Percentiles rank a stretch among this genome's conserved stretches.
phyloP scores from a whole-genome alignment of 2,329 filamentous ascomycete species.

The Curvularia spicifera region DNA sequence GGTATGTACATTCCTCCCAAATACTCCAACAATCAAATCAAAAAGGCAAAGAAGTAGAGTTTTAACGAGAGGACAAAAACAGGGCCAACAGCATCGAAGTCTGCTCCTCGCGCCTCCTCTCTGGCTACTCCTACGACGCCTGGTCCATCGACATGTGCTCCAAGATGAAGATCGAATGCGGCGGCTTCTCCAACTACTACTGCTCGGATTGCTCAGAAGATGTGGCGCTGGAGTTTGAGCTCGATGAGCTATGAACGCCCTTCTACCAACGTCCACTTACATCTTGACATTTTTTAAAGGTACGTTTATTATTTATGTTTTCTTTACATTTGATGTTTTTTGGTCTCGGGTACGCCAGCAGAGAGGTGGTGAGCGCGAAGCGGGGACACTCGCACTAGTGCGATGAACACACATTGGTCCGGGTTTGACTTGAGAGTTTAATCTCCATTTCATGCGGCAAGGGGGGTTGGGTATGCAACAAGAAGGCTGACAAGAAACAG shows the following conservation, averaged over 20 bases:
- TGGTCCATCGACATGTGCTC: slow-evolving; percentile 59
- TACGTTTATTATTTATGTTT: slow-evolving; percentile 2
- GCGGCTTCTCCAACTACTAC: slow-evolving; percentile 54
- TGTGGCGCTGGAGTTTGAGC: slow-evolving; percentile 51
- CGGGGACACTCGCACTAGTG: no score
- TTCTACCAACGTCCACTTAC: no score
- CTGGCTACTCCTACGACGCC: slow-evolving; percentile 56
- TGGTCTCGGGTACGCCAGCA: background rate
- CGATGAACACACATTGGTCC: no score
- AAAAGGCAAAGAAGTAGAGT: no score
- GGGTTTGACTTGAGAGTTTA: no score
- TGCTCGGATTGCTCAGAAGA: slow-evolving; percentile 55
- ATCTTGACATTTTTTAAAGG: background rate
- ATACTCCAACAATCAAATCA: no score
- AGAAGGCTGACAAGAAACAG: background rate
- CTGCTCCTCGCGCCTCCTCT: slow-evolving; percentile 54
- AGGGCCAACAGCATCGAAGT: slow-evolving; percentile 54
- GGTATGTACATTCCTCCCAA: slow-evolving; percentile 26
- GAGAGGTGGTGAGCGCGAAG: no score
- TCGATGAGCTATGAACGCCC: slow-evolving; percentile 47
- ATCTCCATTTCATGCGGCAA: no score
- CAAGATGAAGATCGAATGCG: slow-evolving; percentile 51
- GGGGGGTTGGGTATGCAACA: background rate
- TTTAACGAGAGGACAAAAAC: background rate
- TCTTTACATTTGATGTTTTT: background rate